A percentile compares a stretch with the other conserved stretches of the same genome.
These are phyloP conservation scores for Candida rishiriensis DNA, from an alignment of 805 yeast genomes.

Conservation along the genomic window DNA sequence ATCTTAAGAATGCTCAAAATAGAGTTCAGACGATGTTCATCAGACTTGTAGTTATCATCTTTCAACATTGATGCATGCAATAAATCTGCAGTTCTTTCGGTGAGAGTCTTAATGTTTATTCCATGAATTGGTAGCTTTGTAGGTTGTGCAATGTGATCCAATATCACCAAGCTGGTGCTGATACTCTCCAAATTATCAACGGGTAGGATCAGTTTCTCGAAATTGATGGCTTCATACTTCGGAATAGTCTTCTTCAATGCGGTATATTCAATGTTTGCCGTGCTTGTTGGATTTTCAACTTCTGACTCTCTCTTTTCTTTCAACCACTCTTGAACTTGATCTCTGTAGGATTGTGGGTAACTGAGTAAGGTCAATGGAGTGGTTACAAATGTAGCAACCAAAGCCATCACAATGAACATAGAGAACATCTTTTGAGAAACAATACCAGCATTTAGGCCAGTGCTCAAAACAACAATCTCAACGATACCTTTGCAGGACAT, in stretches of 20 bases:
- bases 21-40: constrained; percentile 34
- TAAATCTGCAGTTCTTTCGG: constrained; percentile 66
- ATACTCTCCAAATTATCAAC: constrained; percentile 26
- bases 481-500: constrained; percentile 91
- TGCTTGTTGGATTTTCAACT: constrained; percentile 19
- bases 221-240: constrained; percentile 13
- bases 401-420: constrained; percentile 81
- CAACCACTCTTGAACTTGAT: constrained; percentile 36
- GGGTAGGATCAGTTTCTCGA: constrained; percentile 23
- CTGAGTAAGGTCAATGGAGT: constrained; percentile 63
- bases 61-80: constrained; percentile 53
- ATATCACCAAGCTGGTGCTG: constrained; percentile 25
- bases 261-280: constrained; percentile 24
- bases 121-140: constrained; percentile 38
- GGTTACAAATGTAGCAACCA: constrained; percentile 72
- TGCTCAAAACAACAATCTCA: constrained; percentile 72
- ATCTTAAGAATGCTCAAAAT: constrained; percentile 29
- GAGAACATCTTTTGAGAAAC: constrained; percentile 62
- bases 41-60: constrained; percentile 13
- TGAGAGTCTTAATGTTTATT: constrained; percentile 52
- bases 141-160: constrained; percentile 25
- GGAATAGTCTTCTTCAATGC: constrained; percentile 14
- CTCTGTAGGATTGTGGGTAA: constrained; percentile 62
- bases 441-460: constrained; percentile 69
- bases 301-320: constrained; percentile 13